phyloP scores from a whole-genome alignment of 192 early-diverging fungal species.

The Entomortierella lignicola region DNA sequence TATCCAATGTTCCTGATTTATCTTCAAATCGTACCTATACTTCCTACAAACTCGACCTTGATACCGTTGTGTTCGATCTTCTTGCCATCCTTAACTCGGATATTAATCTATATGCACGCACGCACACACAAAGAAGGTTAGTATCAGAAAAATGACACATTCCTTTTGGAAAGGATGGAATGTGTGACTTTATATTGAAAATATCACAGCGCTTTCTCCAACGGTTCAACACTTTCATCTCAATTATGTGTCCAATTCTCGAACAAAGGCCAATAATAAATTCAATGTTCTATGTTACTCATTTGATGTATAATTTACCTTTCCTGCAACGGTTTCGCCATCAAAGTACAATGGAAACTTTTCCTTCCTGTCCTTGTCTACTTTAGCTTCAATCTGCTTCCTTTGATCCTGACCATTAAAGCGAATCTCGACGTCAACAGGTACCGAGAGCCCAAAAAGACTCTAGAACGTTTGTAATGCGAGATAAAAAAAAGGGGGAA shows the following conservation, averaged over 20 bases:
- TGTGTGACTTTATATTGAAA: too few species aligned
- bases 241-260: too few species aligned
- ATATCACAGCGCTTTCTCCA: slow-evolving; percentile 80
- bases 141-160: too few species aligned
- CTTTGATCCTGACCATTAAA: slow-evolving; percentile 89
- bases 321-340: slow-evolving; percentile 94
- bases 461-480: slow-evolving; percentile 29
- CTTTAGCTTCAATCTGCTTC: slow-evolving; percentile 93
- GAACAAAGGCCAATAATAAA: too few species aligned
- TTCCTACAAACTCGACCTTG: slow-evolving; percentile 97
- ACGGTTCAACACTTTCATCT: too few species aligned
- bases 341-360: slow-evolving; percentile 97
- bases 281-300: too few species aligned
- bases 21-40: slow-evolving; percentile 78
- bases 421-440: slow-evolving; percentile 89
- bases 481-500: neutral
- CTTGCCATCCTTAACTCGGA: slow-evolving; percentile 88
- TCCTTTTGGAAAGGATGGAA: too few species aligned
- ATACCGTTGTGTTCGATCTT: slow-evolving; percentile 98
- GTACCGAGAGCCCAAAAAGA: slow-evolving; percentile 85
- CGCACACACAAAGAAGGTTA: neutral
- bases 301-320: too few species aligned
- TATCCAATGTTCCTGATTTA: neutral
- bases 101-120: slow-evolving; percentile 65
- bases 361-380: slow-evolving; percentile 91